Conservation (phyloP, 139 green algal genomes). For the Coelastrella sp. region DNA sequence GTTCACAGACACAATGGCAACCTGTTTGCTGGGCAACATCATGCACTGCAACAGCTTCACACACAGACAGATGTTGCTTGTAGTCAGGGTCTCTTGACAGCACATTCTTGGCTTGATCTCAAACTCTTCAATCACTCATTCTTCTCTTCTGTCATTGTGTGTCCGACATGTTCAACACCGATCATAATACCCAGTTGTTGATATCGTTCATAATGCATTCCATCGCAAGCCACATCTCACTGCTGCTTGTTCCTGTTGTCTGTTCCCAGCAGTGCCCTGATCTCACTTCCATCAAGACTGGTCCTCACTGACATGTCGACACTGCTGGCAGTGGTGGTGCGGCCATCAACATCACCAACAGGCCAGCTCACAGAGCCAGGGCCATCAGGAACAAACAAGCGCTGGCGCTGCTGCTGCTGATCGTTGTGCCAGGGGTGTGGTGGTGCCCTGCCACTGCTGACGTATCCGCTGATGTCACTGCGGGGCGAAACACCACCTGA, state of each 20-base stretch:
- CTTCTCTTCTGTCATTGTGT: too few relatives aligned
- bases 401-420: not conserved
- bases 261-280: not conserved
- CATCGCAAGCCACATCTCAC: not conserved
- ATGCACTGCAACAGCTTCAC: too few relatives aligned
- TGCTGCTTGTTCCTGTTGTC: not conserved
- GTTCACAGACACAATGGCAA: too few relatives aligned
- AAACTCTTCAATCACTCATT: too few relatives aligned
- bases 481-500: not conserved
- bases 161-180: too few relatives aligned
- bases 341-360: not conserved
- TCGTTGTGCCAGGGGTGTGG: not conserved
- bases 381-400: not conserved
- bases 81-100: too few relatives aligned
- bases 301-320: not conserved
- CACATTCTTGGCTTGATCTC: too few relatives aligned
- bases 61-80: too few relatives aligned
- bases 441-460: not conserved
- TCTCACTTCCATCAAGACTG: constrained; percentile 9
- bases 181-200: too few relatives aligned
- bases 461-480: not conserved
- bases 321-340: not conserved
- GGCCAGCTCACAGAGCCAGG: not conserved
- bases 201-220: not conserved
- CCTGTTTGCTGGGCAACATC: too few relatives aligned